Base-by-base conservation (phyloP, 768 basidiomycete genomes). In the Myochromella boudieri region DNA sequence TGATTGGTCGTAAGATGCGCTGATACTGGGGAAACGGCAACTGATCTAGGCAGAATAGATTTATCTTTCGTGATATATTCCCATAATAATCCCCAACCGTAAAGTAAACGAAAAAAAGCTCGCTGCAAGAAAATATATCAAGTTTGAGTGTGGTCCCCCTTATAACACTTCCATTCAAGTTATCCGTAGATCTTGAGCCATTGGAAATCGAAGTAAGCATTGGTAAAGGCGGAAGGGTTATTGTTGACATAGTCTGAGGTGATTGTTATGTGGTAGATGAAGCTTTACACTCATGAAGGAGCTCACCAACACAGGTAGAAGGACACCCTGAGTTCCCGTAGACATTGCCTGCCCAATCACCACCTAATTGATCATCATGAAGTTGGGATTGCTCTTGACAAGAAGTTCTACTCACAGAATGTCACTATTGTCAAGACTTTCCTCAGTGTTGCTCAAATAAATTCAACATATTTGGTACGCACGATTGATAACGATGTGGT, bases 121-220 rank as follows among this genome's bases (percentile, higher is more conserved):
- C n/a, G n/a, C n/a, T n/a, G n/a, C n/a, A n/a, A n/a, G n/a, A n/a
- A n/a, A n/a, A n/a, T n/a, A n/a, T n/a, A n/a, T n/a, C n/a, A n/a
- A n/a, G n/a, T n/a, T n/a, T n/a, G n/a, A n/a, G n/a, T n/a, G n/a
- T n/a, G n/a, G n/a, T n/a, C n/a, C n/a, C n/a, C n/a, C n/a, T n/a
- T n/a, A n/a, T n/a, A n/a, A n/a, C n/a, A n/a, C n/a, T n/a, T n/a
- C n/a, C n/a, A n/a, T n/a, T n/a, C n/a, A 34, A 14, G 31, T 41
- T 48, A 58, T 25, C 42, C 48, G 51, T 72, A 74, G 17, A 73
- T 63, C 48, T 74, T 77, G 43, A 89, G 63, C 40, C 76, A 78
- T 37, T 75, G 72, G 60, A 91, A 76, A 34, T 87, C 79, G 67
- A 87, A 91, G 69, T 81, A 89, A 0, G 89, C 85, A 25, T 85